Base-by-base conservation (phyloP, 805 yeast species). In the Hanseniaspora nectarophila region DNA sequence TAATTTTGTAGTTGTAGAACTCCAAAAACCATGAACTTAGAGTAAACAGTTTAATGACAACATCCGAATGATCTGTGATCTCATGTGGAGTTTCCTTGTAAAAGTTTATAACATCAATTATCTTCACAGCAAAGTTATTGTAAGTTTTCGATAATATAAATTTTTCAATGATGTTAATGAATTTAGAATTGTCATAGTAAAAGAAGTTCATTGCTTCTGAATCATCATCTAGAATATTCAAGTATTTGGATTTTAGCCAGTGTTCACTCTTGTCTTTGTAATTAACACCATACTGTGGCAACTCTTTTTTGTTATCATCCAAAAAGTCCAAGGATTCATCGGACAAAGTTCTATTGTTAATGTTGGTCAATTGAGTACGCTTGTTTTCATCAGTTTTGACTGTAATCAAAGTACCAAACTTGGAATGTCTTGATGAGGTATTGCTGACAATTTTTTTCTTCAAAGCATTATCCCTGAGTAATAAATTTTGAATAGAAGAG, bases 321-420 rank as follows among this genome's bases (percentile, higher is more conserved):
- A 49, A 34, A 24, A 42, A 49, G 23, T 49, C 53, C 23, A 49
- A 32, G 3, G 35, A 37, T 16, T 16, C 20, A 28, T 49, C 53
- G 1, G 29, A 23, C 26, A 49, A n/a, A 16, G 46, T 21, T 8
- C 16, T 28, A 21, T 43, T 50, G 21, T 37, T 43, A 3, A 43
- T 38, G 10, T 20, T 40, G 2, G 45, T 31, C 4, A 49, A 2
- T 20, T 49, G 53, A 7, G 44, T 65, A 28, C 84, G 70, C 3
- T 69, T 72, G 28, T 78, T 71, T 50, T 80, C 80, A 23, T 74
- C 73, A 18, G 82, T 76, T 55, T 81, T 79, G 29, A 90, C 71
- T 1, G 95, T 81, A 10, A 88, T 65, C 56, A 89, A 69, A 0
- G 97, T 81, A 0, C 98, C 98, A 69, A 90, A 90, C 49, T 95